phyloP scores from a whole-genome alignment of 768 basidiomycete species.

The Kondoa subrosea region DNA sequence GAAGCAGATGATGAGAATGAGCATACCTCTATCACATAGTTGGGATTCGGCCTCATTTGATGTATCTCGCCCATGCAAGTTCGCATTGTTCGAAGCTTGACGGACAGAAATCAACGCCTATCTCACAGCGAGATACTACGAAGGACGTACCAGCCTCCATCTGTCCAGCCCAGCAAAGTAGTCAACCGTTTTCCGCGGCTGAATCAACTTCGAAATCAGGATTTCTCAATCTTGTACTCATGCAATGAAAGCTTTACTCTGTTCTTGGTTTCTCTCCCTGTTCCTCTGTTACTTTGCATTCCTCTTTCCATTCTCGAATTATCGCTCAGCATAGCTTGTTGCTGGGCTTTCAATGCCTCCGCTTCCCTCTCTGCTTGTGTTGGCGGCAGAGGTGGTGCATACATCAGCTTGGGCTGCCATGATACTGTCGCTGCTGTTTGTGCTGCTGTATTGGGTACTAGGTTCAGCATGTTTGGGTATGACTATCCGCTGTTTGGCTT shows the following conservation, averaged over 20 bases:
- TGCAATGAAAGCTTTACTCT: no score
- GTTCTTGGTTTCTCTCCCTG: not conserved
- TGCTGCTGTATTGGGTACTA: not conserved
- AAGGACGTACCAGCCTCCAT: conserved; percentile 57
- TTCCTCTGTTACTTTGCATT: not conserved
- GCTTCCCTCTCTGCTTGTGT: not conserved
- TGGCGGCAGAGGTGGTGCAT: not conserved
- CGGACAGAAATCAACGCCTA: not conserved
- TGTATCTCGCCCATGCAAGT: conserved; percentile 7
- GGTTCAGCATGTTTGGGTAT: not conserved
- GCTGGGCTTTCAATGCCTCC: not conserved
- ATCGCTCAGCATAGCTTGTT: not conserved
- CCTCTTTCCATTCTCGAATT: not conserved
- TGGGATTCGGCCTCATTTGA: conserved; percentile 54
- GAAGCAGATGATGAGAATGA: conserved; percentile 5
- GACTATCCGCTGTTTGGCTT: not conserved
- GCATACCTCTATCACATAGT: conserved; percentile 67
- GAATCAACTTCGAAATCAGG: not conserved
- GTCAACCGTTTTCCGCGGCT: conserved; percentile 69
- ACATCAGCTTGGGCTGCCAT: not conserved
- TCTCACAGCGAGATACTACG: conserved; percentile 1
- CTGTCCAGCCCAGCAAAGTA: conserved; percentile 76
- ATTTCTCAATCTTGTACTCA: not conserved
- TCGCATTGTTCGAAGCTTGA: conserved; percentile 14
- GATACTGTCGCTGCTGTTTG: not conserved